Percentiles rank a stretch among this genome's conserved stretches.
These are phyloP conservation scores for Sugiyamaella paludigena DNA, from an alignment of 1,139 yeast genomes.

Conservation along the genomic window DNA sequence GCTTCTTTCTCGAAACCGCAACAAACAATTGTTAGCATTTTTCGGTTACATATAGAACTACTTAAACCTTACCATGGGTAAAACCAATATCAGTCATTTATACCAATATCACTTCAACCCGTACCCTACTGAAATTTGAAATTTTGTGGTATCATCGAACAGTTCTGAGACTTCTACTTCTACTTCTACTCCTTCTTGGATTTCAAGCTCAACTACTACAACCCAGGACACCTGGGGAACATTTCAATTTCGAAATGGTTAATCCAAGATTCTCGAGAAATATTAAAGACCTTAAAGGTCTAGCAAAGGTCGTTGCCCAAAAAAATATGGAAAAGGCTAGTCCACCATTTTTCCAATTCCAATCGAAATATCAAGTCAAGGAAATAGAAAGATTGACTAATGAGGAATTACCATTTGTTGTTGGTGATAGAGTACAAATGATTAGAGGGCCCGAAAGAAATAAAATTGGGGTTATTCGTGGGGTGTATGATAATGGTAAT, in stretches of 20 bases:
- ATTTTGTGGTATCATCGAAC: not conserved
- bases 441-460: slow-evolving; percentile 71
- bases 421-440: slow-evolving; percentile 66
- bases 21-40: too few relatives aligned
- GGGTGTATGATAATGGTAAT: slow-evolving; percentile 49
- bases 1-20: too few relatives aligned
- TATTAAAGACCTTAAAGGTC: slow-evolving; percentile 26
- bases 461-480: slow-evolving; percentile 58
- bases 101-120: not conserved
- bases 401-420: slow-evolving; percentile 41
- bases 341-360: slow-evolving; percentile 29
- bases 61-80: too few relatives aligned
- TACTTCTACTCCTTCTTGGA: too few relatives aligned
- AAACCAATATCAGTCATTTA: too few relatives aligned
- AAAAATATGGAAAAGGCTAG: slow-evolving; percentile 21
- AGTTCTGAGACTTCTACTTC: not conserved
- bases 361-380: slow-evolving; percentile 26
- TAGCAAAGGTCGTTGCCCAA: slow-evolving; percentile 26
- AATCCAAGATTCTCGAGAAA: slow-evolving; percentile 22
- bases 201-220: too few relatives aligned
- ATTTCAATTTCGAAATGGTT: slow-evolving; percentile 19
- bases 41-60: too few relatives aligned
- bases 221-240: too few relatives aligned
- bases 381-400: slow-evolving; percentile 24
- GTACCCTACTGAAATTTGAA: not conserved